Evolutionary conservation across 2,329 filamentous ascomycete species (phyloP), one percentile per base, ranked within the genome.

Genomic region (Rhinocladiella mackenziei): DNA sequence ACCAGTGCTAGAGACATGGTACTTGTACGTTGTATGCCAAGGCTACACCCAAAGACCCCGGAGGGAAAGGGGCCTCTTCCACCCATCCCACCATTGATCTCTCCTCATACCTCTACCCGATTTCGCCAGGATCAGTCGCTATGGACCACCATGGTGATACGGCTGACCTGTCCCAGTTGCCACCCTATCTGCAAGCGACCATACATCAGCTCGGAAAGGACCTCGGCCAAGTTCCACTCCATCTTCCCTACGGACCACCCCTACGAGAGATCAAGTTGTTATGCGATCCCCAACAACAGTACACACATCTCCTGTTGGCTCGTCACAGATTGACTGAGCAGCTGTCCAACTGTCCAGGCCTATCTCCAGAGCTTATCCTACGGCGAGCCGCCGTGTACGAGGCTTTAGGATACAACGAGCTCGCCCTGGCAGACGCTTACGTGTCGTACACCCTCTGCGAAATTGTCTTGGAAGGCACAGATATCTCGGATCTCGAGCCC

Each of bases 381-480:
- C 56, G 62, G 19, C 79, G 89, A 22, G 87, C 87, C 17, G 69
- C 77, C 23, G 71, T 84, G 30, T 81, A 96, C 64, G 76, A 81
- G 11, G 71, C 80, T 33, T 74, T 96, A 34, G 86, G 81, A 26
- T 97, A 95, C 64, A 87, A 88, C 0, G 92, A 98, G 63, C 77
- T 98, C 28, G 89, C 89, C 4, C 83, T 84, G 8, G 87, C 88
- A 23, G 89, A 96, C 70, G 87, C 88, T 4, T 97, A 97, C 63
- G 83, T 85, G 43, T 89, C 89, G 1, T 74, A 97, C n/a, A 77
- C 95, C 3, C 71, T 98, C 34, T 77, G 85, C 11, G 91, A 97
- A 19, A 50, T 48, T 18, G 46, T 34, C 9, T 20, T 43, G 8
- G 49, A 50, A 15, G 85, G 91, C 50, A 77, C 79, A 28, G 89